A percentile compares a stretch with the other conserved stretches of the same genome.
phyloP scores from a whole-genome alignment of 1,284 basidiomycete genomes.

The Rhizoctonia solani region DNA sequence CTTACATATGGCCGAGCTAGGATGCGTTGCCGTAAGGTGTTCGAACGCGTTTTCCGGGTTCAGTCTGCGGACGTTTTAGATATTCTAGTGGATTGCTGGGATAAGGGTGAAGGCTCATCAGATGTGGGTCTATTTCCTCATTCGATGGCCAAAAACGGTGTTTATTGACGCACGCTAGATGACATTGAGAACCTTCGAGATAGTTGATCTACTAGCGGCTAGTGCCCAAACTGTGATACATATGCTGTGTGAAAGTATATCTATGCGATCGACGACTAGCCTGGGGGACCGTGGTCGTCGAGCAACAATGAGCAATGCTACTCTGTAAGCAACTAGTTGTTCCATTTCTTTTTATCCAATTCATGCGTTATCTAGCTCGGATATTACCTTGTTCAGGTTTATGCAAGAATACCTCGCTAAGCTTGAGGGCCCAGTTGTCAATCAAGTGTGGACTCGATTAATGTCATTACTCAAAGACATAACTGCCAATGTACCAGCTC shows the following conservation, averaged over 20 bases:
- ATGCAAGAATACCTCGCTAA: conserved; percentile 85
- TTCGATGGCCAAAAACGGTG: background rate
- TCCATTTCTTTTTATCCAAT: background rate
- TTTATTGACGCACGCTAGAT: conserved; percentile 31
- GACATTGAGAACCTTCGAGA: conserved; percentile 65
- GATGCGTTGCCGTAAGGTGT: conserved; percentile 68
- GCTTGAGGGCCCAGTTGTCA: conserved; percentile 84
- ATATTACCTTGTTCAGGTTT: conserved; percentile 75
- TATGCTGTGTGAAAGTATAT: conserved; percentile 85
- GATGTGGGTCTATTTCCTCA: conserved; percentile 19
- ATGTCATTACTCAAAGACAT: conserved; percentile 83
- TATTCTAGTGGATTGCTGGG: conserved; percentile 80
- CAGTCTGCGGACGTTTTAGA: conserved; percentile 83
- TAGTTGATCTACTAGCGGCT: conserved; percentile 81
- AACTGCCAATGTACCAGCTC: conserved; percentile 60
- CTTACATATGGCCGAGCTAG: conserved; percentile 69
- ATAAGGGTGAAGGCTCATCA: conserved; percentile 44
- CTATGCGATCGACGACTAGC: conserved; percentile 61
- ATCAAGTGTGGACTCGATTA: conserved; percentile 89
- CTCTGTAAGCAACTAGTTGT: conserved; percentile 56
- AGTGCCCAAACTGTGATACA: conserved; percentile 89
- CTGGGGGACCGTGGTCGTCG: conserved; percentile 49
- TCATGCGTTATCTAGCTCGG: conserved; percentile 54
- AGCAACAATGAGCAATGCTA: conserved; percentile 57
- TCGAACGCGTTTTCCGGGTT: conserved; percentile 85